Evolutionary conservation across 306 rosid genomes (phyloP), one percentile per base, ranked within the genome.

Genomic region (Luffa acutangula): DNA sequence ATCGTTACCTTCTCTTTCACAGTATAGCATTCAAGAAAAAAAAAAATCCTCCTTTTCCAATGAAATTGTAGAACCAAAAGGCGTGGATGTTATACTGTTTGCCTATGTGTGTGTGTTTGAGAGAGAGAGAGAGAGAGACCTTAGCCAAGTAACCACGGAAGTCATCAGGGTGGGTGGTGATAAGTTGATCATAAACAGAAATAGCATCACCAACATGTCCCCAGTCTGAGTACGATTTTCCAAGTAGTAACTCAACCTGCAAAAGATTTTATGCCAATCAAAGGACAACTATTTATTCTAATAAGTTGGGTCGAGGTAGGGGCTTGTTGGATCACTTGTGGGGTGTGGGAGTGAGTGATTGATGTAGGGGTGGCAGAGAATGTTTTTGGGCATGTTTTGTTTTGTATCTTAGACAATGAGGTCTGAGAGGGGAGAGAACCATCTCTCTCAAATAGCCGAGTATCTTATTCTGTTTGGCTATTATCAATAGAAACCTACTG

Each of bases 111-210:
- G 54, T 13, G 54, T 39, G 46, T 37, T 1, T 41, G 73, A 66
- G 73, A 37, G 41, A 31, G 72, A 37, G 13, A 18, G 15, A 69
- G 45, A 73, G 58, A 49, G 73, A 74, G 49, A 91, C 97, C 98
- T 92, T 94, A 52, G 98, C 98, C 81, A 94, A 85, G 88, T 94
- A 94, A 80, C 97, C 97, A 15, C 97, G 98, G 85, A 94, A 94
- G 87, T 94, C 95, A 54, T 86, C 82, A 48, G 96, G 91, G 83
- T 91, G 89, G 81, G 85, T 79, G 78, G 94, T 83, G 83, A 94
- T 91, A 84, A 94, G 94, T 80, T 79, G 86, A 81, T 94, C 91
- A 65, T 92, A 94, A 72, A 94, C 94, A 52, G 98, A 84, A 48
- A 94, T 83, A 77, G 98, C 98, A 87, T 94, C 98, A 85, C 91